A percentile compares a stretch with the other conserved stretches of the same genome.
Conservation (phyloP, 129 eudicot genomes). For the Flaveria trinervia region DNA sequence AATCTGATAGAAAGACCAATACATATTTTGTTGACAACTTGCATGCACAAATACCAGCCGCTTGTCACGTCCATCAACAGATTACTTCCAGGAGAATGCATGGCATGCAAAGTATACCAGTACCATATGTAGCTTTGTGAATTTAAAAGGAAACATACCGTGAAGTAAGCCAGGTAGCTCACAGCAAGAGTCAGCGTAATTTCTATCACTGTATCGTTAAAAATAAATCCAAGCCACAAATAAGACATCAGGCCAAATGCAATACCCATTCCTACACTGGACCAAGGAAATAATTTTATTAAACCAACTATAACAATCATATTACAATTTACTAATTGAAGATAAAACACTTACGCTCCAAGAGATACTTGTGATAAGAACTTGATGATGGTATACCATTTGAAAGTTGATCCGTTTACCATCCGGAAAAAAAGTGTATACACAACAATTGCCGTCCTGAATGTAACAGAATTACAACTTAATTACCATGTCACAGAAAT, state of each 20-base stretch:
- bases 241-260: conserved; percentile 87
- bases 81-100: conserved; percentile 2
- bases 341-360: conserved; percentile 79
- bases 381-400: conserved; percentile 58
- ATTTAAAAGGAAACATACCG: conserved; percentile 52
- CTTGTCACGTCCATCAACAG: not conserved
- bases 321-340: not conserved
- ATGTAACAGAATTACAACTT: conserved; percentile 9
- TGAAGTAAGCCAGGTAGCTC: conserved; percentile 89
- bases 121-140: conserved; percentile 9
- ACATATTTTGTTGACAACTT: not conserved
- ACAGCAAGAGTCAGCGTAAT: conserved; percentile 87
- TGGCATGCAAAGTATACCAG: conserved; percentile 6
- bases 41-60: not conserved
- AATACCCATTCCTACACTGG: conserved; percentile 86
- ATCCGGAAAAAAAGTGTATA: conserved; percentile 82
- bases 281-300: conserved; percentile 28
- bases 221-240: conserved; percentile 93
- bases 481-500: conserved; percentile 13
- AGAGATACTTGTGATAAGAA: conserved; percentile 75
- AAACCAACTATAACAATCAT: conserved; percentile 5
- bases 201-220: conserved; percentile 91
- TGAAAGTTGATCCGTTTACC: conserved; percentile 76
- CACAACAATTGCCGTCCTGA: conserved; percentile 94
- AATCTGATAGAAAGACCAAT: not conserved